phyloP scores from a whole-genome alignment of 192 early-diverging fungal genomes.

The Oehlia diaphana region DNA sequence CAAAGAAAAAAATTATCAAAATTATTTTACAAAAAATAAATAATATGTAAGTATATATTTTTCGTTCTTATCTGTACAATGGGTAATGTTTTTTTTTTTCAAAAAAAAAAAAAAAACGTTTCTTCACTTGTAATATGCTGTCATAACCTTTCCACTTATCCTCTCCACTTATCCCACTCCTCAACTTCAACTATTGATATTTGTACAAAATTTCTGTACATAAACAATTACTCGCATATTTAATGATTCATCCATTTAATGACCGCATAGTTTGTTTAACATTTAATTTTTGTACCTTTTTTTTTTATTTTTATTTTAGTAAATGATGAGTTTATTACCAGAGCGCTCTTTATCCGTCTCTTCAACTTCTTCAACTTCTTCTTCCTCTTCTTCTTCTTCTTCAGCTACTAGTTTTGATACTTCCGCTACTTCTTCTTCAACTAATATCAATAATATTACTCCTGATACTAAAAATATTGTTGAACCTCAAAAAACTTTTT shows the following conservation, averaged over 20 bases:
- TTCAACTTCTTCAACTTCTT: not conserved
- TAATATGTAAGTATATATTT: too few species aligned
- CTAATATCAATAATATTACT: not conserved
- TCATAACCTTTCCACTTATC: too few species aligned
- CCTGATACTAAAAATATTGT: not conserved
- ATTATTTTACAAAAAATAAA: too few species aligned
- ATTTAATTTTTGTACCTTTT: not conserved
- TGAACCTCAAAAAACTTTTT: not conserved
- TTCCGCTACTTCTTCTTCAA: not conserved
- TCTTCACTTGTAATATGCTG: too few species aligned
- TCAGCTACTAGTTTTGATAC: not conserved
- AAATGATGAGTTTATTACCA: conserved; percentile 17
- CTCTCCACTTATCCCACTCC: too few species aligned
- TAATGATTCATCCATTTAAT: not conserved
- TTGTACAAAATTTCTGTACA: not conserved
- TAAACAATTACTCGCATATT: not conserved
- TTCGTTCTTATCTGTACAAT: too few species aligned
- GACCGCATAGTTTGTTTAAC: not conserved
- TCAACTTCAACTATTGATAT: too few species aligned
- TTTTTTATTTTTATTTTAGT: not conserved
- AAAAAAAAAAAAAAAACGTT: too few species aligned
- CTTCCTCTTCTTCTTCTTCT: not conserved
- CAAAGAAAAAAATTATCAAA: too few species aligned
- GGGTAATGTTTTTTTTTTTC: too few species aligned
- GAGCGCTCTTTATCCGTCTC: not conserved